Evolutionary conservation across 768 basidiomycete genomes (phyloP).

Genomic region (Plicaturopsis crispa): DNA sequence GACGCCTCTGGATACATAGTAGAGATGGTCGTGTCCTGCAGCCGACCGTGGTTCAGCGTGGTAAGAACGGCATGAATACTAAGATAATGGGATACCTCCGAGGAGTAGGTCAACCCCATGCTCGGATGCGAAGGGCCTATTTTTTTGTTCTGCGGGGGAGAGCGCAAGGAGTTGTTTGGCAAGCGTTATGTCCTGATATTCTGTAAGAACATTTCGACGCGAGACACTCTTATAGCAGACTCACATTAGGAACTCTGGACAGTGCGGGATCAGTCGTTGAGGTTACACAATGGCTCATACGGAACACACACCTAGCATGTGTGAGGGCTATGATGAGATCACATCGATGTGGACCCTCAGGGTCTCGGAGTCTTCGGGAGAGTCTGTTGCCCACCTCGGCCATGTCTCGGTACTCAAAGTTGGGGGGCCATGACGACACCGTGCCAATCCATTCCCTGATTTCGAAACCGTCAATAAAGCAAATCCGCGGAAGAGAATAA

Average conservation of each 20-base stretch:
- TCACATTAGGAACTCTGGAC: constrained; percentile 43
- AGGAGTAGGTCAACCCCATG: constrained; percentile 83
- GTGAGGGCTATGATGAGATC: constrained; percentile 85
- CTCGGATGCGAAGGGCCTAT: constrained; percentile 30
- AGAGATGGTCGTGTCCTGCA: constrained; percentile 88
- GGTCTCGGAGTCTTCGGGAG: constrained; percentile 67
- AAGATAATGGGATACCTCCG: no score
- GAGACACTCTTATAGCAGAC: constrained; percentile 2
- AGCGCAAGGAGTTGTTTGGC: constrained; percentile 60
- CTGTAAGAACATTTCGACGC: no score
- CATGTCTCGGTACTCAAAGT: constrained; percentile 77
- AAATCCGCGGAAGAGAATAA: no score
- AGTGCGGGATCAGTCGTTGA: no score
- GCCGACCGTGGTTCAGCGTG: no score
- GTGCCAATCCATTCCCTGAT: constrained; percentile 84
- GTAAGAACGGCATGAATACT: no score
- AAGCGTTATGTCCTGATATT: constrained; percentile 56
- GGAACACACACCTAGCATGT: constrained; percentile 54
- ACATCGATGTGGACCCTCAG: constrained; percentile 57
- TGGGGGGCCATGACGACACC: constrained; percentile 77
- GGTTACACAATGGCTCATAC: not conserved
- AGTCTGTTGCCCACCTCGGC: constrained; percentile 60
- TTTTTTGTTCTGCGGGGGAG: constrained; percentile 46
- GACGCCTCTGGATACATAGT: constrained; percentile 64
- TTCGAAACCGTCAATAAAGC: no score